Base-by-base conservation (phyloP, 2,329 filamentous ascomycete species). In the Fonsecaea monophora region DNA sequence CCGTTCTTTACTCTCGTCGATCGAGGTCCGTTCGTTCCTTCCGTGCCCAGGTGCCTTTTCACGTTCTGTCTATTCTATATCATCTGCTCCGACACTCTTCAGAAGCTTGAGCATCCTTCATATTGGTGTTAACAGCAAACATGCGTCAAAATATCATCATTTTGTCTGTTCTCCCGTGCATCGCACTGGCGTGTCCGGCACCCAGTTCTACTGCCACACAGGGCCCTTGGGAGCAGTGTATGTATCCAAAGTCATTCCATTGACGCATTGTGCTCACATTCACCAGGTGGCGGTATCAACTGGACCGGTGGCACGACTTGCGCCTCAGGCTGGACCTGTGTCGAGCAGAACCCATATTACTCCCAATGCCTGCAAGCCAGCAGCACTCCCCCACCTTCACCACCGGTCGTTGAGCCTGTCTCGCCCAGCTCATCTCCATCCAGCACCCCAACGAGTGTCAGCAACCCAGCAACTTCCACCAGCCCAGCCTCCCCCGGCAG, bases 281-380 rank as follows among this genome's bases (percentile, higher is more conserved):
- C 13, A 40, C n/a, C 60, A 71, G 69, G 78, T 59, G 78, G 78
- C 35, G 78, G 78, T 10, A 68, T 53, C 21, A 72, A 71, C 45
- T 80, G 74, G 72, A 75, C 73, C 10, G 78, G 77, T 2, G 62
- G 76, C 5, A 79, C 76, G 8, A 68, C 65, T 2, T 80, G 78
- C 65, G 73, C 53, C 10, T 73, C 74, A 64, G 75, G 74, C 4
- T 77, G 74, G 54, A 77, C 74, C 30, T 80, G 78, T 72, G 71
- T 74, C 15, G 69, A 69, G 25, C 61, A 72, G 66, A 78, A 76
- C 60, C 71, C 74, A 7, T 80, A 73, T 59, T 80, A 80, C 69
- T 78, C 75, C 9, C 78, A 80, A 72, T 80, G 78, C 62, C 59
- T 78, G 38, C 55, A 68, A 61, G 42, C 54, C 13, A 66, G 42